phyloP scores from a whole-genome alignment of 495 filamentous ascomycete genomes.

The Xylaria longipes region DNA sequence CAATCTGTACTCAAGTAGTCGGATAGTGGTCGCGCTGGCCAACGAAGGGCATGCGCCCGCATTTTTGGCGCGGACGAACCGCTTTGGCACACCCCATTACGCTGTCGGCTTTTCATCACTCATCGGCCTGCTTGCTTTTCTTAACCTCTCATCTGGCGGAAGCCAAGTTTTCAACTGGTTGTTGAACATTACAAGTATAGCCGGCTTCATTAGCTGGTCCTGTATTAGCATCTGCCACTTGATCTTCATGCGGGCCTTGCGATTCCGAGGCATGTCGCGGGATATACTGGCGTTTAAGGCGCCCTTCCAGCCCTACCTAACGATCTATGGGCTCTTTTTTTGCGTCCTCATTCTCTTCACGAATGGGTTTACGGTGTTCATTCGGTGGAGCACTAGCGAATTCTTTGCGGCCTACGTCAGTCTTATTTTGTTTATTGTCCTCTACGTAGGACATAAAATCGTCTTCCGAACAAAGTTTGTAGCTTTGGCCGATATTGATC shows the following conservation, averaged over 20 bases:
- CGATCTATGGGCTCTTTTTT: conserved; percentile 68
- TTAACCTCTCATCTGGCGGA: conserved; percentile 57
- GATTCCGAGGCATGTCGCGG: conserved; percentile 62
- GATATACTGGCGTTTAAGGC: conserved; percentile 62
- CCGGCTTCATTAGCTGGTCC: conserved; percentile 72
- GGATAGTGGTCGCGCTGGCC: conserved; percentile 68
- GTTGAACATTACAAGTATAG: conserved; percentile 67
- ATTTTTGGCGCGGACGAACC: conserved; percentile 48
- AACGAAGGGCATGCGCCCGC: conserved; percentile 66
- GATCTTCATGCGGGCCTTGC: conserved; percentile 65
- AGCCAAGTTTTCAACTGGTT: conserved; percentile 63
- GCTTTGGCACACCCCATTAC: conserved; percentile 50
- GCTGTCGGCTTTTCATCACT: conserved; percentile 49
- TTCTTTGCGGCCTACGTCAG: conserved; percentile 70
- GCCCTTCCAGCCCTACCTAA: conserved; percentile 63
- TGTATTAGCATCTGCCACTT: conserved; percentile 66
- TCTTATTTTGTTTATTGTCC: conserved; percentile 64
- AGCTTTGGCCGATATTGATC: conserved; percentile 37
- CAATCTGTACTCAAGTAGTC: conserved; percentile 66
- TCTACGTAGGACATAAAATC: conserved; percentile 67
- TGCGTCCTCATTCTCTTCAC: conserved; percentile 69
- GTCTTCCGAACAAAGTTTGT: conserved; percentile 37
- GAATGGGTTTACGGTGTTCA: conserved; percentile 73
- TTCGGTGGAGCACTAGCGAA: conserved; percentile 61
- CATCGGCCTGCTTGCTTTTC: conserved; percentile 60